phyloP scores from a whole-genome alignment of 2,329 filamentous ascomycete genomes.

The Didymella pinodella region DNA sequence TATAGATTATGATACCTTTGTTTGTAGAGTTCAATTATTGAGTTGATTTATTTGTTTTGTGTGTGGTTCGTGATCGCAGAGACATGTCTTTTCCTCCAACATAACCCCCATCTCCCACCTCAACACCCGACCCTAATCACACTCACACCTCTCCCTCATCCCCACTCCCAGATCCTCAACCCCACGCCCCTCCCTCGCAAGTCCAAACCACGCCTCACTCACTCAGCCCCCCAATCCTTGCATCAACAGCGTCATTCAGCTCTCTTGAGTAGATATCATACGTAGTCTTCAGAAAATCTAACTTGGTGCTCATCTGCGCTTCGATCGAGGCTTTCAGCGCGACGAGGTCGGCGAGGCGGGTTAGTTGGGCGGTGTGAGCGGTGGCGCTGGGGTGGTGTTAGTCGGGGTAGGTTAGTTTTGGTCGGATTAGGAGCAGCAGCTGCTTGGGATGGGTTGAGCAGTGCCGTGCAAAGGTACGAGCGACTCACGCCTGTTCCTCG shows the following conservation, averaged over 20 bases:
- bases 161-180: too few relatives aligned
- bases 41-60: too few relatives aligned
- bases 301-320: conserved; percentile 31
- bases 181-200: not conserved
- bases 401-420: not conserved
- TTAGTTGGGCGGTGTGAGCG: conserved; percentile 35
- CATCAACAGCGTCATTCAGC: conserved; percentile 31
- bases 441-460: not conserved
- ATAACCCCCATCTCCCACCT: too few relatives aligned
- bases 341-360: conserved; percentile 35
- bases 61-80: too few relatives aligned
- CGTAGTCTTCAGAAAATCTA: conserved; percentile 24
- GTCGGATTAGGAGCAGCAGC: not conserved
- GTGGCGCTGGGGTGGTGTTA: conserved; percentile 26
- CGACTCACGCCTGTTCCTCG: conserved; percentile 40
- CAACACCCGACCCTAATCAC: too few relatives aligned
- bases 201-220: conserved; percentile 11
- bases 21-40: too few relatives aligned
- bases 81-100: too few relatives aligned
- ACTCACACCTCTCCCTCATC: too few relatives aligned
- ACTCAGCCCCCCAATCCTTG: conserved; percentile 32
- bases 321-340: conserved; percentile 37
- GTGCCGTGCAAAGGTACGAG: not conserved
- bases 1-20: too few relatives aligned
- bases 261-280: conserved; percentile 37